phyloP scores from a whole-genome alignment of 352 stramenopile genomes.

The Blastocystis sp. region DNA sequence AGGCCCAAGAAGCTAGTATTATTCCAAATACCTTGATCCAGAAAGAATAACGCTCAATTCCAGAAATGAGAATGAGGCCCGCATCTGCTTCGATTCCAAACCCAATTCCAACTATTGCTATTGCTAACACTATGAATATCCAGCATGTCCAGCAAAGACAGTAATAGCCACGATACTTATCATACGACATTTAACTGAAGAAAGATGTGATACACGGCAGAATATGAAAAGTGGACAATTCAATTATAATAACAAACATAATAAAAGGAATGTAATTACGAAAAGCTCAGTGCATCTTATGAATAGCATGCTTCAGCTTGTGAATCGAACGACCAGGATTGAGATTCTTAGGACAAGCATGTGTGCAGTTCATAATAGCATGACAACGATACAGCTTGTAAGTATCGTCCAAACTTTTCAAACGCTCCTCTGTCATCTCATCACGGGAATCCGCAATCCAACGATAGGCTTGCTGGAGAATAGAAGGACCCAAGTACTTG shows the following conservation, averaged over 20 bases:
- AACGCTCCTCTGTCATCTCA: no score
- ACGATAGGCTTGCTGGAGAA: no score
- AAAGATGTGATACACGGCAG: background rate
- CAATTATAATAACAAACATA: background rate
- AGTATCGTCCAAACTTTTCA: no score
- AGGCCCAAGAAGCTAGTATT: background rate
- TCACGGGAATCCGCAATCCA: no score
- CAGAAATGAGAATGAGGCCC: background rate
- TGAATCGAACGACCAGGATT: constrained; percentile 96
- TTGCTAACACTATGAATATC: background rate
- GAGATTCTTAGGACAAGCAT: constrained; percentile 97
- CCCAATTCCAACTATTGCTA: background rate
- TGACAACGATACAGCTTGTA: no score
- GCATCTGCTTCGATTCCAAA: background rate
- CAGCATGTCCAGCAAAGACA: background rate
- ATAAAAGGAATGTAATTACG: constrained; percentile 60
- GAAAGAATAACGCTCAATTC: background rate
- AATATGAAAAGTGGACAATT: background rate
- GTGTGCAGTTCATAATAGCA: constrained; percentile 98
- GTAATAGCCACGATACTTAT: background rate
- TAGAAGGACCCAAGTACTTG: constrained; percentile 83
- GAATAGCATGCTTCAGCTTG: constrained; percentile 82
- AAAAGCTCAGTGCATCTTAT: constrained; percentile 52
- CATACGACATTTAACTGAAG: background rate
- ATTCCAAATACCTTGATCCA: background rate